These are phyloP conservation scores for Silene latifolia DNA, from an alignment of 148 eudicot genomes.

Conservation along the genomic window DNA sequence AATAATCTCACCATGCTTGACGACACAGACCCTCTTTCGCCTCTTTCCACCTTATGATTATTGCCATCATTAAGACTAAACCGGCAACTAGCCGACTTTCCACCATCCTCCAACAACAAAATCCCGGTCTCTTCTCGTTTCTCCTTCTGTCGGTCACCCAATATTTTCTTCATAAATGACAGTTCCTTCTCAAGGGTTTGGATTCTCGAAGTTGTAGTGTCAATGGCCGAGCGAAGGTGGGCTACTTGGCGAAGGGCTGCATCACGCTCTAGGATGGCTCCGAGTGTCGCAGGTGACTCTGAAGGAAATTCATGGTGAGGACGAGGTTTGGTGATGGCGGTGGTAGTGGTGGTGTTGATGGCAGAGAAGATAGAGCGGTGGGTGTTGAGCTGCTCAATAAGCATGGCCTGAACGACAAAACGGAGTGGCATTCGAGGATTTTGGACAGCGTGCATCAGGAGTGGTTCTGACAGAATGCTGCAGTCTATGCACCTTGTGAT, in stretches of 20 bases:
- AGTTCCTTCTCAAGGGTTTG: slow-evolving; percentile 60
- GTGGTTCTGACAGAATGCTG: slow-evolving; percentile 53
- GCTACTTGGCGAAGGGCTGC: slow-evolving; percentile 64
- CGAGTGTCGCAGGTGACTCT: slow-evolving; percentile 48
- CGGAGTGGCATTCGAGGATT: slow-evolving; percentile 78
- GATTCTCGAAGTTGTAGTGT: slow-evolving; percentile 53
- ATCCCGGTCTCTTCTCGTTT: neutral
- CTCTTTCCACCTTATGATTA: slow-evolving; percentile 45
- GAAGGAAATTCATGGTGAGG: slow-evolving; percentile 2
- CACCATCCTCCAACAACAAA: slow-evolving; percentile 23
- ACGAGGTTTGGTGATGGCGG: neutral
- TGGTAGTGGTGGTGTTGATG: slow-evolving; percentile 15
- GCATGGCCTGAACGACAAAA: slow-evolving; percentile 87
- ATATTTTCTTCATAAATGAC: slow-evolving; percentile 45
- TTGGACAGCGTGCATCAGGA: slow-evolving; percentile 76
- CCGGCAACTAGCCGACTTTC: slow-evolving; percentile 56
- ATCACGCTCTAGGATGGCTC: slow-evolving; percentile 65
- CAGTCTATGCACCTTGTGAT: slow-evolving; percentile 78
- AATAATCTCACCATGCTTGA: slow-evolving; percentile 27
- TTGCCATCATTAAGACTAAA: slow-evolving; percentile 29
- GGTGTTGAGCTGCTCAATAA: slow-evolving; percentile 75
- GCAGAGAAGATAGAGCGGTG: slow-evolving; percentile 58
- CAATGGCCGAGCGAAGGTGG: slow-evolving; percentile 51
- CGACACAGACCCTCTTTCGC: slow-evolving; percentile 68
- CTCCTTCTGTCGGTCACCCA: slow-evolving; percentile 26